phyloP scores from a whole-genome alignment of 2,329 filamentous ascomycete species.

The Cladophialophora psammophila region DNA sequence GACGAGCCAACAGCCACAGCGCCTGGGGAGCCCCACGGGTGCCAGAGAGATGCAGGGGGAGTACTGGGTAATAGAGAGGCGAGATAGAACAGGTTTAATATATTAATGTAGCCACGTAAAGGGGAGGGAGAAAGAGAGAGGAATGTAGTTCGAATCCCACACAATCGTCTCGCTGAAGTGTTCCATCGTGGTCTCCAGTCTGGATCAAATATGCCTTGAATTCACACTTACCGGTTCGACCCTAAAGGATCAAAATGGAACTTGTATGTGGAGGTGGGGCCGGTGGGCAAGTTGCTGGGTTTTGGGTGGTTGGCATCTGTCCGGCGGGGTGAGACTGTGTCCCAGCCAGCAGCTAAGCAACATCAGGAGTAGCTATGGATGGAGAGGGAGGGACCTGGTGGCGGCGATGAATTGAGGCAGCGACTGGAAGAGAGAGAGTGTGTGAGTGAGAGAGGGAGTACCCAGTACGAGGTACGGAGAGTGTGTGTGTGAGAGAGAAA shows the following conservation, averaged over 20 bases:
- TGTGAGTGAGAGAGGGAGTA: neutral
- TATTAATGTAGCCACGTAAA: too few relatives aligned
- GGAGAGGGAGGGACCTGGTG: too few relatives aligned
- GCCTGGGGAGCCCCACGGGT: conserved; percentile 2
- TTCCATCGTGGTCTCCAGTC: too few relatives aligned
- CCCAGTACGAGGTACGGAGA: too few relatives aligned
- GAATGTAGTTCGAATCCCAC: too few relatives aligned
- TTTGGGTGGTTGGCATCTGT: neutral
- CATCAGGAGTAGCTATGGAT: neutral
- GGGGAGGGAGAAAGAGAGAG: neutral
- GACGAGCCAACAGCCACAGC: neutral
- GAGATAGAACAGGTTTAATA: too few relatives aligned
- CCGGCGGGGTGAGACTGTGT: neutral
- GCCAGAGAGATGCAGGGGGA: neutral
- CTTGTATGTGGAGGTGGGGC: conserved; percentile 16
- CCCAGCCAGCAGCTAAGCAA: neutral
- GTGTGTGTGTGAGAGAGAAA: too few relatives aligned
- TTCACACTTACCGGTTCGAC: neutral
- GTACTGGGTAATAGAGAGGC: neutral
- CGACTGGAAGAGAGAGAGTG: neutral
- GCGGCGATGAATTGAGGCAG: neutral
- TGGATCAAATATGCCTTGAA: too few relatives aligned
- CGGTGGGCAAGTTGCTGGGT: neutral
- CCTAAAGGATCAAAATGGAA: neutral
- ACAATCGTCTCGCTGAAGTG: too few relatives aligned